Conservation (phyloP, 352 stramenopile genomes). For the Phytophthora cactorum region DNA sequence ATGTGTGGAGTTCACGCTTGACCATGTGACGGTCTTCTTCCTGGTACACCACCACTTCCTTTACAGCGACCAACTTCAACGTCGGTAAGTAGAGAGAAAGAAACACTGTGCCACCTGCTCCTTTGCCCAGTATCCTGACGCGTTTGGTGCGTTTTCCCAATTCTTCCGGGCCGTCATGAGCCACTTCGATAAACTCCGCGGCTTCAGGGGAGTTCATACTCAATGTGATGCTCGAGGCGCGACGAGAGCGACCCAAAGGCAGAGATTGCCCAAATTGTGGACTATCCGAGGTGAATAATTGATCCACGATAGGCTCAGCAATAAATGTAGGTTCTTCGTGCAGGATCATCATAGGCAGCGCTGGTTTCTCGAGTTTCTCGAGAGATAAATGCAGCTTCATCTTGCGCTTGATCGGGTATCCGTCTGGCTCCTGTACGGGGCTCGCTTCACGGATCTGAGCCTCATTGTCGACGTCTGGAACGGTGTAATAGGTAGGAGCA, state of each 20-base stretch:
- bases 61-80: conserved; percentile 87
- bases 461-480: conserved; percentile 9
- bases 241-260: conserved; percentile 25
- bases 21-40: conserved; percentile 84
- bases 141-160: conserved; percentile 69
- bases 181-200: conserved; percentile 78
- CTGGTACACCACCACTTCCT: conserved; percentile 87
- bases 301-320: conserved; percentile 1
- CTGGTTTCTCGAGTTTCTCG: conserved; percentile 37
- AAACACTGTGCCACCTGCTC: conserved; percentile 85
- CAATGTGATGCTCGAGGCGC: conserved; percentile 62
- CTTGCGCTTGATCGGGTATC: conserved; percentile 52
- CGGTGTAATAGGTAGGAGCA: conserved; percentile 1
- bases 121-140: conserved; percentile 78
- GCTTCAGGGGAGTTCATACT: conserved; percentile 68
- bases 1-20: conserved; percentile 85
- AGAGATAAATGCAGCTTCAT: conserved; percentile 67
- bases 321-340: not conserved
- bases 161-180: conserved; percentile 70
- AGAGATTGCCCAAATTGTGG: conserved; percentile 7
- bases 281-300: not conserved
- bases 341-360: conserved; percentile 49
- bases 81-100: conserved; percentile 84
- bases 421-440: conserved; percentile 7
- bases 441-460: conserved; percentile 27